phyloP scores from a whole-genome alignment of 2,329 filamentous ascomycete species.

The Paramyrothecium roridum region DNA sequence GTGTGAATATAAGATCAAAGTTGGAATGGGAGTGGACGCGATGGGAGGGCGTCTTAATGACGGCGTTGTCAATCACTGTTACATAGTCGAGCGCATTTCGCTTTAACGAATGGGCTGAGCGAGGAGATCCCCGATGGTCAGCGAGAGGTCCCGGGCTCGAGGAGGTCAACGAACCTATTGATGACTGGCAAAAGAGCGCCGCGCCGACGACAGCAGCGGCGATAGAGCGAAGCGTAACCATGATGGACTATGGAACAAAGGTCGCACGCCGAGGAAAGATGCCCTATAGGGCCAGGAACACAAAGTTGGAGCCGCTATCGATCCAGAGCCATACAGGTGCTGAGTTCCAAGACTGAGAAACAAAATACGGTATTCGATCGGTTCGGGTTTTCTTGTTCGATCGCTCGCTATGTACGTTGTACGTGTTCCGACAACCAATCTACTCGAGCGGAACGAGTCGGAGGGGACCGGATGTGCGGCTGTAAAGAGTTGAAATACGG shows the following conservation, averaged over 20 bases:
- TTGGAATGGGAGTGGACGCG: constrained; percentile 75
- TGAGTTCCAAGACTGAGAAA: too few species aligned
- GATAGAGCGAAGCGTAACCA: constrained; percentile 29
- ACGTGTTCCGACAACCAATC: too few species aligned
- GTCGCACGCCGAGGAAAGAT: neutral
- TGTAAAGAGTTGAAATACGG: too few species aligned
- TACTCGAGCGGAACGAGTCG: too few species aligned
- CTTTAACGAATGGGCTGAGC: constrained; percentile 64
- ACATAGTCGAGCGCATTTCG: constrained; percentile 77
- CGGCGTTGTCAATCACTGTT: constrained; percentile 68
- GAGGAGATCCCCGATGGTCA: constrained; percentile 16
- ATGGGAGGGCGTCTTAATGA: constrained; percentile 75
- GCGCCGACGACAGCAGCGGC: constrained; percentile 25
- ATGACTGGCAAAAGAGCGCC: constrained; percentile 25
- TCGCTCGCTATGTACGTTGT: too few species aligned
- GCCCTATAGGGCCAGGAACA: neutral
- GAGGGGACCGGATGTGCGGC: too few species aligned
- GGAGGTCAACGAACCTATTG: constrained; percentile 21
- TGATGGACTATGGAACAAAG: constrained; percentile 10
- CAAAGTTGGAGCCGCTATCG: neutral
- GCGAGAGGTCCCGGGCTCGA: constrained; percentile 8
- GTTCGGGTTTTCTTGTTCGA: too few species aligned
- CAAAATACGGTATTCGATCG: too few species aligned
- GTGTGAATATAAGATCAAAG: constrained; percentile 81
- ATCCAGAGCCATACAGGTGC: too few species aligned